phyloP scores from a whole-genome alignment of 192 early-diverging fungal species.

The Backusella sp. region DNA sequence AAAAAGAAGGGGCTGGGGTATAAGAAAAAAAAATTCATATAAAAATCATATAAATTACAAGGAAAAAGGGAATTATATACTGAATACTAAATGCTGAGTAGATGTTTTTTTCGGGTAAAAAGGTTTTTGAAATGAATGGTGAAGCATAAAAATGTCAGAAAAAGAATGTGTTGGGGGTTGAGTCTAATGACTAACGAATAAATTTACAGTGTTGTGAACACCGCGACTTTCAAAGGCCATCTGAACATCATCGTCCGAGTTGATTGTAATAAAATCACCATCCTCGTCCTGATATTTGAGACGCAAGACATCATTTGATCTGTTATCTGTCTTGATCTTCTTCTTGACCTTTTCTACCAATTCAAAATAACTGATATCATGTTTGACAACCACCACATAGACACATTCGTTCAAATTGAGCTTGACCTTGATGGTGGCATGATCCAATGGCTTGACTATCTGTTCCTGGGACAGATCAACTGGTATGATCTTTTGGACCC shows the following conservation, averaged over 20 bases:
- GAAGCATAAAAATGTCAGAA: neutral
- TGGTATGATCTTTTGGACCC: neutral
- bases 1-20: neutral
- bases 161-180: neutral
- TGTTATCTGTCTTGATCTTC: slow-evolving; percentile 75
- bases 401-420: slow-evolving; percentile 86
- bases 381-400: slow-evolving; percentile 84
- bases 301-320: slow-evolving; percentile 53
- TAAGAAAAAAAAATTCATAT: too few species aligned
- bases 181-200: slow-evolving; percentile 50
- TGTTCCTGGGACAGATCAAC: slow-evolving; percentile 6
- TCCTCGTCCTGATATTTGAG: slow-evolving; percentile 94
- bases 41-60: neutral
- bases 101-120: neutral
- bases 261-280: slow-evolving; percentile 82
- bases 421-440: slow-evolving; percentile 69
- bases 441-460: neutral
- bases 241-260: slow-evolving; percentile 87
- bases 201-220: slow-evolving; percentile 49
- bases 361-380: slow-evolving; percentile 70
- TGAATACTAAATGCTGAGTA: neutral
- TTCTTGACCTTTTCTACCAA: slow-evolving; percentile 79
- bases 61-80: neutral
- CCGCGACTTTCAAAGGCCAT: slow-evolving; percentile 80
- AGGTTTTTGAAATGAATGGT: neutral